Evolutionary conservation across 371 early-diverging fungal genomes (phyloP), one percentile per base, ranked within the genome.

Genomic region (Thermomucor indicae-seudaticae): DNA sequence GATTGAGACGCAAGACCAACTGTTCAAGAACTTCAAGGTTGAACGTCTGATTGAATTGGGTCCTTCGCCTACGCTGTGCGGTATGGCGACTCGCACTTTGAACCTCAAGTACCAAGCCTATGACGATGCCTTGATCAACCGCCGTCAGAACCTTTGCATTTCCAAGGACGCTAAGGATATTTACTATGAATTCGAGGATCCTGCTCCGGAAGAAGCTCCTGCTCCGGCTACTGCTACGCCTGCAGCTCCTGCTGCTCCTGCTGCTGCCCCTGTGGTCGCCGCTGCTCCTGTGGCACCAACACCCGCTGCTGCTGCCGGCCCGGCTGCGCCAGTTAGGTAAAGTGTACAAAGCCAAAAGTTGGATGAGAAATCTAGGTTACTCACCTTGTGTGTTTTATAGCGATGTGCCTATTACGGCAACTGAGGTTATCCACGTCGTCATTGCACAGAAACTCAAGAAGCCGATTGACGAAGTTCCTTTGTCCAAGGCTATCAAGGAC

Each of bases 1-100:
- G 97, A 97, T 97, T 53, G 95, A 96, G 69, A 97, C 96, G n/a
- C 97, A 97, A 71, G 95, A 96, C 55, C 78, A 81, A 44, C 74
- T 95, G 42, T 88, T 96, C 78, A 80, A 80, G 72, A 76, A 86
- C 58, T 85, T 79, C 66, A 70, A 85, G 23, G 85, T 96, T 44
- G 86, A 87, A 57, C 86, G 95, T 32, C 64, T 97, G 49, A 89
- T 97, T 31, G 97, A 97, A 67, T 78, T 96, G 22, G 97, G 96
- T 30, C 95, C 95, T 28, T 81, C 86, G 45, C 91, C 95, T 22
- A 90, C 93, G 39, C 80, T 97, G 24, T 78, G 82, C 57, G 90
- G 91, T 50, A 97, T 97, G 97, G 93, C 96, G 43, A 81, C 84
- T 55, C 89, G 95, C 62, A 96, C 96, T 3, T 78, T 96, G 52